Evolutionary conservation across 768 basidiomycete genomes (phyloP).

Genomic region (Lyophyllum decastes): DNA sequence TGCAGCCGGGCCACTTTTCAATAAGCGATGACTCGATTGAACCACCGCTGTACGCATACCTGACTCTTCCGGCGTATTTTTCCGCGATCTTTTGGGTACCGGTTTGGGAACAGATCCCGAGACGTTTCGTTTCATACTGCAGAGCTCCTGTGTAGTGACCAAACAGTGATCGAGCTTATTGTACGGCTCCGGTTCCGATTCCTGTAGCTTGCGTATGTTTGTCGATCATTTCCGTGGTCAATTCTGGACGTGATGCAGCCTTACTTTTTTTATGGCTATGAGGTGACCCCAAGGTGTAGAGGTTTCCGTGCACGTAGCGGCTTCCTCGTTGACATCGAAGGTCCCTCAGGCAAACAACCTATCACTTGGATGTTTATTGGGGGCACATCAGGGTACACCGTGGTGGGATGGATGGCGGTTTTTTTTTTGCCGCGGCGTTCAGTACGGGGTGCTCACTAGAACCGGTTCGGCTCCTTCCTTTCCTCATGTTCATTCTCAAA

Average conservation of each 20-base stretch:
- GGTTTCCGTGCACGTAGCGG: not conserved
- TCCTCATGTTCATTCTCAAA: no score
- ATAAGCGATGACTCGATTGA: not conserved
- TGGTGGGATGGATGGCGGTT: no score
- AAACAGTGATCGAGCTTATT: no score
- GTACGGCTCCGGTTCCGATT: not conserved
- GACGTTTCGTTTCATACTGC: not conserved
- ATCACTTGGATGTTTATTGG: no score
- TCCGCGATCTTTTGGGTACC: not conserved
- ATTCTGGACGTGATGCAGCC: not conserved
- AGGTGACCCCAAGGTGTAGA: not conserved
- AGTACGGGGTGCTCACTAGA: no score
- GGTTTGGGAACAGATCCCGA: not conserved
- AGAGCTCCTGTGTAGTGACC: no score
- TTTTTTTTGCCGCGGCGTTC: no score
- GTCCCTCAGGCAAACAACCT: no score
- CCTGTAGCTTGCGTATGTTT: not conserved
- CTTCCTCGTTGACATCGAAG: no score
- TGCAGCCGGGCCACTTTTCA: not conserved
- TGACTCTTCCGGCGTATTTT: not conserved
- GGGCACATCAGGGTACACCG: no score
- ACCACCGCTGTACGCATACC: not conserved
- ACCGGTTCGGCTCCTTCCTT: no score
- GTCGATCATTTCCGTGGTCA: not conserved
- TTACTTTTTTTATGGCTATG: not conserved